Conservation (phyloP, 371 early-diverging fungal genomes). For the Neoconidiobolus thromboides region DNA sequence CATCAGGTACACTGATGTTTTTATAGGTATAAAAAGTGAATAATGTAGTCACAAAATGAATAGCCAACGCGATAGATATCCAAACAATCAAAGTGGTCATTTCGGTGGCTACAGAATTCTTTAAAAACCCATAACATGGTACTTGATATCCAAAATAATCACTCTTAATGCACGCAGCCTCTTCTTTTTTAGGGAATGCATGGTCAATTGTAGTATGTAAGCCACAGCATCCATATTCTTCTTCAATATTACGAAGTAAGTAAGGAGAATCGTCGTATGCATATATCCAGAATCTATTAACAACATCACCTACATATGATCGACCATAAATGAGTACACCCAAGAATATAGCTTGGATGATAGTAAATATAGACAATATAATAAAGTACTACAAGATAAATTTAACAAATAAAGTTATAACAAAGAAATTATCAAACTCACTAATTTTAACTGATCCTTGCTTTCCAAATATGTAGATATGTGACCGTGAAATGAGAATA, state of each 20-base stretch:
- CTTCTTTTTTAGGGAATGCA: neutral
- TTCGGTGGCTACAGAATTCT: neutral
- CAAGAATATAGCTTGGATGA: neutral
- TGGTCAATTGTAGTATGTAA: neutral
- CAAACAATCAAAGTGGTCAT: neutral
- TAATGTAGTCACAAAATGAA: too few relatives aligned
- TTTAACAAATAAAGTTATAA: too few relatives aligned
- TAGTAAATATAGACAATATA: neutral
- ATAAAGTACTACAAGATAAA: neutral
- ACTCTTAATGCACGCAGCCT: neutral
- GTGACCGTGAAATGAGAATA: too few relatives aligned
- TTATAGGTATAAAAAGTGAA: too few relatives aligned
- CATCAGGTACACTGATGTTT: too few relatives aligned
- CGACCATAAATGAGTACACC: neutral
- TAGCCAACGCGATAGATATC: neutral
- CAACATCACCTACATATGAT: neutral
- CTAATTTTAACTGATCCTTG: too few relatives aligned
- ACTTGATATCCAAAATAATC: neutral
- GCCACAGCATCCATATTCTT: slow-evolving; percentile 1
- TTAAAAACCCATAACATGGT: neutral
- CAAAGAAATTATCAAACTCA: too few relatives aligned
- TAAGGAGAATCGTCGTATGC: neutral
- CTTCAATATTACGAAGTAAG: neutral
- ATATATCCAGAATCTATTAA: neutral
- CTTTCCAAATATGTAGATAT: too few relatives aligned